Conservation (phyloP, 225 moss, liverwort and hornwort species). For the Asterella californica region DNA sequence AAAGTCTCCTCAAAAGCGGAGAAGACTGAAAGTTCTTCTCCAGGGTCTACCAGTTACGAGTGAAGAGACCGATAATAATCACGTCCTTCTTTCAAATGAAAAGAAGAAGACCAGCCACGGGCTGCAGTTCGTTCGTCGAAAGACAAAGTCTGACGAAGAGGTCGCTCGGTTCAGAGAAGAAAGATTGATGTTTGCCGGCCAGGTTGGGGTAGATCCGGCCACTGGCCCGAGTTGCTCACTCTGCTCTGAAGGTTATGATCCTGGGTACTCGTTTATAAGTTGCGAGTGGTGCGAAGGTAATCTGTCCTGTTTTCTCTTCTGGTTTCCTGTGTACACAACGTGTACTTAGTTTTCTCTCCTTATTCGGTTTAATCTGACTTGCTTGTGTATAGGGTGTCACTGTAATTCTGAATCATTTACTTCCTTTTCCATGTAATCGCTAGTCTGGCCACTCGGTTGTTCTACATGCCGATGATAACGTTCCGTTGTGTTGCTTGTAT, state of each 20-base stretch:
- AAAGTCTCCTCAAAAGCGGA: slow-evolving; percentile 29
- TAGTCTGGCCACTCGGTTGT: neutral
- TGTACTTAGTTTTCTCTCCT: neutral
- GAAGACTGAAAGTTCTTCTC: slow-evolving; percentile 35
- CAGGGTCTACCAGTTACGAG: slow-evolving; percentile 24
- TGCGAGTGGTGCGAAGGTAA: slow-evolving; percentile 46
- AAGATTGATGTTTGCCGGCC: slow-evolving; percentile 26
- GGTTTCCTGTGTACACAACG: neutral
- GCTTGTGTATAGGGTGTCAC: neutral
- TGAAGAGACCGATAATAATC: slow-evolving; percentile 8
- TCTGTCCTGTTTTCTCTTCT: neutral
- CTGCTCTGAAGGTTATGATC: slow-evolving; percentile 29
- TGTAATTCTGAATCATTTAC: neutral
- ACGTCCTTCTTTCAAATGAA: neutral
- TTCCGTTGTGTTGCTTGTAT: neutral
- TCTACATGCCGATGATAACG: neutral
- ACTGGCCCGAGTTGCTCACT: slow-evolving; percentile 28
- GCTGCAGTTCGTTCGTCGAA: slow-evolving; percentile 32
- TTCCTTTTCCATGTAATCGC: neutral
- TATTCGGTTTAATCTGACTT: too few species aligned
- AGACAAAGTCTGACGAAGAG: slow-evolving; percentile 35
- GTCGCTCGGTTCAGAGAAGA: slow-evolving; percentile 33
- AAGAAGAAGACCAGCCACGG: slow-evolving; percentile 35
- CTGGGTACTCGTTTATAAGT: slow-evolving; percentile 30
- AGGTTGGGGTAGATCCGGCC: slow-evolving; percentile 13